Base-by-base conservation (phyloP, 495 filamentous ascomycete species). In the Thermothielavioides terrestris region DNA sequence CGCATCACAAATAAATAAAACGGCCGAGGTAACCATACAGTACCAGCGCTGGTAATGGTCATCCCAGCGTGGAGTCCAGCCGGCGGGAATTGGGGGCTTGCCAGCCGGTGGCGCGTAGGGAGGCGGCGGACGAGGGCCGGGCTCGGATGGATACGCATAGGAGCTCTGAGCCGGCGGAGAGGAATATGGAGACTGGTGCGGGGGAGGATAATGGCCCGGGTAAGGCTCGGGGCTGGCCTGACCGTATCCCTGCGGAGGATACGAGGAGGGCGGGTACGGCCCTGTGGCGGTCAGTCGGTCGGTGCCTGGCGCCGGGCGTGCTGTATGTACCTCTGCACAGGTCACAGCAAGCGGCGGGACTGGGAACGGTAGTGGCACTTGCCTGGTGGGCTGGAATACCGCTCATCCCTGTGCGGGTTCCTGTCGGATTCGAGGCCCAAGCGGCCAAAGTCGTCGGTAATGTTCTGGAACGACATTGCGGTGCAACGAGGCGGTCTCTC, bases 51-150 rank as follows among this genome's bases (percentile, higher is more conserved):
- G 74, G 36, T 67, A 60, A 34, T 65, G 68, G 34, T 72, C 68
- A 46, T 85, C 80, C 74, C 76, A 85, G 49, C 71, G 71, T 17
- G 80, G 73, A 39, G 66, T 57, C 82, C 82, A 85, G 52, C 79
- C 82, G 0, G 62, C 45, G 1, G 80, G 78, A 20, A 81, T 68
- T 15, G 77, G 74, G 8, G 78, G 77, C 35, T 68, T 72, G 56
- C 72, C 70, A 2, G 70, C 44, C 8, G 71, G 66, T 6, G 69
- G 68, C 12, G 63, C 50, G 44, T 78, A 68, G 69, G 67, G 45
- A 28, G 70, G 64, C 7, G 66, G 59, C n/a, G 57, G 61, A 18
- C 54, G 46, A 9, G 49, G 42, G 3, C 44, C 50, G 49, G 48
- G 15, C 22, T 45, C 25, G 37, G 45, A 32, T 12, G 41, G 41